Evolutionary conservation across 192 early-diverging fungal species (phyloP).

Genomic region (Coemansia sp.): DNA sequence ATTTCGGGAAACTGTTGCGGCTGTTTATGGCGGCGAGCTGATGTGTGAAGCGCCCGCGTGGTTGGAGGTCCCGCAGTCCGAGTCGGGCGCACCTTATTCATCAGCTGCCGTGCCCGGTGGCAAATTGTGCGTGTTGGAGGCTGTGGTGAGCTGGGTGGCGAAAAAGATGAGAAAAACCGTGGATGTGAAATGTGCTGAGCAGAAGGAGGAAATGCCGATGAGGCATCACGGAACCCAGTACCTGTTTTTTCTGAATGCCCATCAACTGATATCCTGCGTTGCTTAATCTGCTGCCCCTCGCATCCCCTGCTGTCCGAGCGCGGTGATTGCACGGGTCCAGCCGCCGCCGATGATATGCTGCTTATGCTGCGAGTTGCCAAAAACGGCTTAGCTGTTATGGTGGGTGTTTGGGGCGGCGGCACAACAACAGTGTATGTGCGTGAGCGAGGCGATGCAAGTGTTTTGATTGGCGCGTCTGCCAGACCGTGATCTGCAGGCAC

Average conservation of each 20-base stretch:
- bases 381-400: neutral
- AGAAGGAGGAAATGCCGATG: constrained; percentile 11
- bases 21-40: constrained; percentile 1
- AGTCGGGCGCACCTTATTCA: constrained; percentile 31
- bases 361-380: neutral
- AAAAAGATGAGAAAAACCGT: constrained; percentile 50
- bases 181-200: constrained; percentile 10
- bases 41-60: neutral
- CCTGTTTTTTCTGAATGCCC: neutral
- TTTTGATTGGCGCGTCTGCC: constrained; percentile 5
- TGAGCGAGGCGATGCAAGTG: neutral
- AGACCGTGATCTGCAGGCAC: constrained; percentile 1
- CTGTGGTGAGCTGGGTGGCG: constrained; percentile 36
- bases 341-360: neutral
- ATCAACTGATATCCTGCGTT: neutral
- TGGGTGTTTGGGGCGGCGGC: constrained; percentile 1
- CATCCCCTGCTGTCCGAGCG: neutral
- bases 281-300: neutral
- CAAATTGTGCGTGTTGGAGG: constrained; percentile 41
- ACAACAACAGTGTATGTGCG: too few relatives aligned
- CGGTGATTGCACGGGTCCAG: neutral
- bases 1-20: constrained; percentile 5
- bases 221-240: neutral
- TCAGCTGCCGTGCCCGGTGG: constrained; percentile 34
- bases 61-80: constrained; percentile 9